Base-by-base conservation (phyloP, 2,329 filamentous ascomycete species). In the Penicillium sp. region DNA sequence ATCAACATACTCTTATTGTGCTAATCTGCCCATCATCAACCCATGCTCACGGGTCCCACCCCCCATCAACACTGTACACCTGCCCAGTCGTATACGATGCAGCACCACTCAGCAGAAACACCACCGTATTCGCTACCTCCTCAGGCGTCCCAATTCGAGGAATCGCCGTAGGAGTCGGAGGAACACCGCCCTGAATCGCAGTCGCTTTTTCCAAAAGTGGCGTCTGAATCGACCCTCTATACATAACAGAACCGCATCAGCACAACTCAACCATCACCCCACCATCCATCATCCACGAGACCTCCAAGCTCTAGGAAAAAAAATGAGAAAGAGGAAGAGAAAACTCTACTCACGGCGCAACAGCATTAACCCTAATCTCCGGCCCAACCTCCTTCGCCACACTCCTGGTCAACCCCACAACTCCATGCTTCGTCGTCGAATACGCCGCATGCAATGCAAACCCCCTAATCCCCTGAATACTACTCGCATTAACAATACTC, bases 401-500 rank as follows among this genome's bases (percentile, higher is more conserved):
- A 35, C 69, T 71, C 57, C 70, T 76, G 35, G 74, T 77, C 58
- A 79, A 59, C 14, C 68, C 69, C 39, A 70, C 59, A 46, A 73
- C 66, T 41, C 68, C 67, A 67, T 75, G 73, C 65, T 77, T 77
- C 5, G 67, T 72, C 22, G 73, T 63, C 50, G 63, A 68, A 65
- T 77, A 77, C 7, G 69, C 69, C 6, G 67, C 68, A 65, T 69
- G 66, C 47, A 67, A 62, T 41, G 63, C 57, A 63, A 70, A 65
- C 0, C 77, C 79, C 7, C 66, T 66, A 2, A 79, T 54, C 0
- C 81, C 81, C 10, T 77, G 76, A 11, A 74, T 70, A 58, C 76
- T 79, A 6, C 76, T 66, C 13, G 78, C 75, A 67, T 85, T 87
- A 55, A 88, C 85, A 66, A 88, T 86, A 59, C 83, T 85, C 7